phyloP scores from a whole-genome alignment of 306 rosid genomes.

The Prunus mira region DNA sequence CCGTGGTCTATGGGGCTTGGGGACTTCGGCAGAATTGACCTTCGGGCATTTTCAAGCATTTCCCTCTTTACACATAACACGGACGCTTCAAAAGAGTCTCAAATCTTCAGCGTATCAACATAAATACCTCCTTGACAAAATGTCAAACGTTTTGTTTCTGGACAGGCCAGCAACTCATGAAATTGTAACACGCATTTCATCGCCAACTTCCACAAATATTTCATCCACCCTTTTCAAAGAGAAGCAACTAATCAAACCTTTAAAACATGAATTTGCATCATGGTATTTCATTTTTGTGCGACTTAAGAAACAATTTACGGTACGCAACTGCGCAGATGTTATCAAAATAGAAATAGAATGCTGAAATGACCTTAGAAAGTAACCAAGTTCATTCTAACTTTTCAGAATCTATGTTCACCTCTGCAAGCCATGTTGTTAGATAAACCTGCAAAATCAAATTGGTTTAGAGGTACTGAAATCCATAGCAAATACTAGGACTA shows the following conservation, averaged over 20 bases:
- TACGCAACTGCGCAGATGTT: neutral
- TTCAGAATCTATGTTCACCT: conserved; percentile 50
- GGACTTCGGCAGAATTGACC: too few species aligned
- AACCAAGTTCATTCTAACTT: conserved; percentile 34
- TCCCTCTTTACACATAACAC: neutral
- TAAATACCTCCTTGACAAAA: neutral
- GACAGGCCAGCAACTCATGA: conserved; percentile 15
- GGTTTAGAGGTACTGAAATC: conserved; percentile 9
- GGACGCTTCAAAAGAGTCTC: neutral
- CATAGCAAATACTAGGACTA: too few species aligned
- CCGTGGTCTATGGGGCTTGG: neutral
- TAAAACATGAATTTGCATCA: neutral
- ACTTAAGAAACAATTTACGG: neutral
- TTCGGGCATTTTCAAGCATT: neutral
- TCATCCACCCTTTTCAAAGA: conserved; percentile 49
- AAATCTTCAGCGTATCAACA: neutral
- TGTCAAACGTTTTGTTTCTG: neutral
- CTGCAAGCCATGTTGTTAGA: conserved; percentile 78
- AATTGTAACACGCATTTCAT: conserved; percentile 55
- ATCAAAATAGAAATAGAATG: neutral
- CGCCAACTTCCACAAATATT: conserved; percentile 54
- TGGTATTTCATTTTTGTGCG: neutral
- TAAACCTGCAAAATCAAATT: conserved; percentile 49
- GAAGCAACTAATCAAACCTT: conserved; percentile 4
- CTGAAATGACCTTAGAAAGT: neutral